phyloP scores from a whole-genome alignment of 495 filamentous ascomycete species.

The Barbatosphaeria neglecta region DNA sequence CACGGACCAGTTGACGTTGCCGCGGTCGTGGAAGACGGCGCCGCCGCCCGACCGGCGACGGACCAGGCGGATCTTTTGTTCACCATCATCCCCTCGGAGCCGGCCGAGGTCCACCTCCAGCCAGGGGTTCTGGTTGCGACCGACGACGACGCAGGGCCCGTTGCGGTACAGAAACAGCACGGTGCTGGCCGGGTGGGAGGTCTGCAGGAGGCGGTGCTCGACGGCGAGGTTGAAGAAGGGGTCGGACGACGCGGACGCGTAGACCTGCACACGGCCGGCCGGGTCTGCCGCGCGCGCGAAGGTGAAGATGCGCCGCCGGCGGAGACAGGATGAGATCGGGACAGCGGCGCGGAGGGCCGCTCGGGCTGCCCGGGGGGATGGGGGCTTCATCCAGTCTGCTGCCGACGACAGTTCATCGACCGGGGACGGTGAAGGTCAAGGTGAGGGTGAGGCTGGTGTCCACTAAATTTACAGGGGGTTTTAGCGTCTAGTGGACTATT shows the following conservation, averaged over 20 bases:
- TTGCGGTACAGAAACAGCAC: constrained; percentile 85
- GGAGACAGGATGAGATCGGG: background rate
- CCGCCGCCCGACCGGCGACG: constrained; percentile 80
- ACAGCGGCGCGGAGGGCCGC: too few species aligned
- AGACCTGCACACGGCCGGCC: constrained; percentile 40
- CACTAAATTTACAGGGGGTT: too few species aligned
- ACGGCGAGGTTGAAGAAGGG: constrained; percentile 94
- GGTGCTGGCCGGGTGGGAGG: constrained; percentile 54
- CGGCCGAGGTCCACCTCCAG: constrained; percentile 63
- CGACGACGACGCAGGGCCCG: constrained; percentile 73
- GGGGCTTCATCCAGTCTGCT: too few species aligned
- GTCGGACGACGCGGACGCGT: constrained; percentile 59
- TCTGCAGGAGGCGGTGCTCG: constrained; percentile 77
- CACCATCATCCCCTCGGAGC: background rate
- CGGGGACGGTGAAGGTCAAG: too few species aligned
- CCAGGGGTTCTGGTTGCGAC: constrained; percentile 97
- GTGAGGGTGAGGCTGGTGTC: too few species aligned
- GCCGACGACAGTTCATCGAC: too few species aligned
- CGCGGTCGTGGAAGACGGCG: constrained; percentile 82
- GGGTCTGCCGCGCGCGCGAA: background rate
- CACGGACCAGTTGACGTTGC: constrained; percentile 89
- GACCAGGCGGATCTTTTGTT: constrained; percentile 44
- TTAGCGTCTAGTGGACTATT: too few species aligned
- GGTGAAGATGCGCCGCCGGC: background rate
- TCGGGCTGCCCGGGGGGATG: too few species aligned